Evolutionary conservation across 2,329 filamentous ascomycete species (phyloP).

Genomic region (Fusarium subtropicale): DNA sequence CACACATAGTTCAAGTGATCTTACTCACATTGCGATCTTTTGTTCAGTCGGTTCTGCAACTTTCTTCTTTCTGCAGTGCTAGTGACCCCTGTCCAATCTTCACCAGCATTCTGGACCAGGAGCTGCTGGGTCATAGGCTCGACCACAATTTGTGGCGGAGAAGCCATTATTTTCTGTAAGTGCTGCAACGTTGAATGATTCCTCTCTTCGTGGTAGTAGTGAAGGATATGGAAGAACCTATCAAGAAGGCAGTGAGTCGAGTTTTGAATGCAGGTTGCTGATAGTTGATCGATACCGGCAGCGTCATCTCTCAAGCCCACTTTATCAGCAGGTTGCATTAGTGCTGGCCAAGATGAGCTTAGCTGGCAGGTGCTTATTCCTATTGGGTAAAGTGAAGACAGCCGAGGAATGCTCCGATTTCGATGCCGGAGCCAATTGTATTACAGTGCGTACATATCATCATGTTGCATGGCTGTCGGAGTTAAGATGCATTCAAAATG

Average conservation of each 20-base stretch:
- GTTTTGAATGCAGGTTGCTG: not conserved
- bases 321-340: conserved; percentile 37
- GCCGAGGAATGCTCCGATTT: not conserved
- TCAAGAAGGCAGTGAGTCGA: not conserved
- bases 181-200: rapidly evolving
- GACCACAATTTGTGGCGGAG: conserved; percentile 11
- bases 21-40: conserved; percentile 20
- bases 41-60: conserved; percentile 24
- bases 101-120: conserved; percentile 4
- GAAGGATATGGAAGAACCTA: not conserved
- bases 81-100: conserved; percentile 26
- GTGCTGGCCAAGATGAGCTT: not conserved
- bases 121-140: conserved; percentile 22
- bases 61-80: conserved; percentile 22
- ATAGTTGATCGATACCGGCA: not conserved
- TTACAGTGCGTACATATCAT: conserved; percentile 3
- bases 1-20: rapidly evolving
- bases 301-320: not conserved
- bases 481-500: not conserved
- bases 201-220: rapidly evolving
- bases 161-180: not conserved
- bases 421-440: not conserved
- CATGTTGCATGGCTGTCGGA: not conserved
- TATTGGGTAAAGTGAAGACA: rapidly evolving
- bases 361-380: rapidly evolving